Evolutionary conservation across 345 rosid species (phyloP).

Genomic region (Pseudoturritis turrita): DNA sequence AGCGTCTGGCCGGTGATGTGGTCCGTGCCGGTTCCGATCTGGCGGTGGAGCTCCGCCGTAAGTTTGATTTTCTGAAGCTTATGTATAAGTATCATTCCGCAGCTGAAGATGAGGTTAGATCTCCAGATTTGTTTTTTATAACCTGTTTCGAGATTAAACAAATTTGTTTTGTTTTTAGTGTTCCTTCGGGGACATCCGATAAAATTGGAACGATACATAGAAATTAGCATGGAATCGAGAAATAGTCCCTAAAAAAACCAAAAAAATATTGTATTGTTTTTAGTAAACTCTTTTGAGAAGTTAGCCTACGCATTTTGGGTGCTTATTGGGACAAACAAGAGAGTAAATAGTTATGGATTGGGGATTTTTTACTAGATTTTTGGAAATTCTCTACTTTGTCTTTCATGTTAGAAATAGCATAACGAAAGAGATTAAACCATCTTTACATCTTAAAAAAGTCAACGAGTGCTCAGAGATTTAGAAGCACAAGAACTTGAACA

Average conservation of each 20-base stretch:
- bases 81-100: conserved; percentile 59
- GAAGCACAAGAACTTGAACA: neutral
- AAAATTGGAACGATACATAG: too few relatives aligned
- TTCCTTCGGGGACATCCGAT: too few relatives aligned
- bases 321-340: too few relatives aligned
- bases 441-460: neutral
- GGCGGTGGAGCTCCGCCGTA: conserved; percentile 40
- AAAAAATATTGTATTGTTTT: too few relatives aligned
- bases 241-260: too few relatives aligned
- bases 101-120: conserved; percentile 85
- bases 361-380: too few relatives aligned
- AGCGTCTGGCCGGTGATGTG: conserved; percentile 27
- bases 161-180: too few relatives aligned
- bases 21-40: conserved; percentile 25
- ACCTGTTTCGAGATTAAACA: too few relatives aligned
- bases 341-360: neutral
- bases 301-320: too few relatives aligned
- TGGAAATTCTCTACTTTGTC: neutral
- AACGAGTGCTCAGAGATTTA: neutral
- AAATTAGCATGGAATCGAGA: too few relatives aligned
- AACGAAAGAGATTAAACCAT: neutral
- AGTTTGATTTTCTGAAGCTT: conserved; percentile 63
- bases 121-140: too few relatives aligned
- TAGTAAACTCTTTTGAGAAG: too few relatives aligned
- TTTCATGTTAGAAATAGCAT: neutral